Base-by-base conservation (phyloP, 2,329 filamentous ascomycete species). In the Metarhizium humberi region DNA sequence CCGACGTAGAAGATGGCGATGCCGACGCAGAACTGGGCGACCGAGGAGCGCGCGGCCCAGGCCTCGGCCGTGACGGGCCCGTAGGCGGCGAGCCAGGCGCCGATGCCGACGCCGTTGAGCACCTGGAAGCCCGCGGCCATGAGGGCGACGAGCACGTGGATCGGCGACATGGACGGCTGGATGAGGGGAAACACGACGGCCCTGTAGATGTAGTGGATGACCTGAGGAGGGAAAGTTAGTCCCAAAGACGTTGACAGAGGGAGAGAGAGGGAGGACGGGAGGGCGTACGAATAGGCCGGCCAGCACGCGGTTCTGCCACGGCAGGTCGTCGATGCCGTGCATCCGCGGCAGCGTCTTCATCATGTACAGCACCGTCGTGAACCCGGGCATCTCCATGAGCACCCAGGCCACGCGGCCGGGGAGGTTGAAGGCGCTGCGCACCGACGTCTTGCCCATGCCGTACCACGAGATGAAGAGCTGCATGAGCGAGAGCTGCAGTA, bases 131-230 rank as follows among this genome's bases (percentile, higher is more conserved):
- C 43, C 43, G 86, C 59, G 4, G 86, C 94, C 25, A 75, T 71
- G 51, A 74, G 8, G 75, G 86, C 86, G 60, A 96, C 79, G 32
- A 82, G 54, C 2, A 81, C 67, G 70, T 95, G 88, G 61, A 96
- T 88, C 8, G 92, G 92, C 4, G 91, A 90, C 87, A 99, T 96
- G 75, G 86, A 91, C 0, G 92, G 92, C 59, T 92, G 90, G 60
- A 92, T 77, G 56, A 95, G 74, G 2, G 94, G 92, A 55, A 85
- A 87, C 58, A 95, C 72, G 55, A 97, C 71, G 10, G 94, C 92
- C 59, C 94, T 90, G 78, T 99, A 95, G 66, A 84, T 62, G 77
- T 99, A 99, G 74, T 99, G 94, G 55, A 92, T 82, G 38, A 88
- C 77, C 77, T 88, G 56, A 4, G 18, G 45, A 3, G 10, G 32